Percentiles rank a stretch among this genome's conserved stretches.
These are phyloP conservation scores for Anacardium occidentale DNA, from an alignment of 345 rosid species.

Conservation along the genomic window DNA sequence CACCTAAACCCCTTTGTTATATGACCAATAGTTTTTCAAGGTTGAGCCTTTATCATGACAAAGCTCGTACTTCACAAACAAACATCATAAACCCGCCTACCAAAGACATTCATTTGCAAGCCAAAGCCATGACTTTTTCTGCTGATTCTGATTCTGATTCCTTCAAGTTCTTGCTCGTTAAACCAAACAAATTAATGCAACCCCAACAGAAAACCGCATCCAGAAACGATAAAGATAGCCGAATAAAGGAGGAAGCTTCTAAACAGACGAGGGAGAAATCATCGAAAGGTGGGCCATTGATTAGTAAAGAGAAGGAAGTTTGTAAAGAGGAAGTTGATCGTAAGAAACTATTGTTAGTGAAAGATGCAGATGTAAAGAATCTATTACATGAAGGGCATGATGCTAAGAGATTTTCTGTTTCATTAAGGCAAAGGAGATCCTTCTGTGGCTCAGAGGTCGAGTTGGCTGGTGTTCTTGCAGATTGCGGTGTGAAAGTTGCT, in stretches of 20 bases:
- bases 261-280: conserved; percentile 25
- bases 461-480: conserved; percentile 52
- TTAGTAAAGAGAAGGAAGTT: conserved; percentile 20
- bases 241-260: conserved; percentile 22
- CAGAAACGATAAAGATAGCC: conserved; percentile 18
- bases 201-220: conserved; percentile 18
- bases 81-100: conserved; percentile 8
- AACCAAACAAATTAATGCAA: conserved; percentile 15
- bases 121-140: conserved; percentile 49
- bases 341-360: conserved; percentile 4
- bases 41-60: conserved; percentile 20
- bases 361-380: conserved; percentile 24
- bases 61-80: conserved; percentile 24
- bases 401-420: conserved; percentile 35
- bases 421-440: conserved; percentile 51
- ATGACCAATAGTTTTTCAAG: conserved; percentile 26
- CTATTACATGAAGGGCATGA: conserved; percentile 22
- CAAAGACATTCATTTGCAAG: conserved; percentile 42
- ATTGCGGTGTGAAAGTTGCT: conserved; percentile 57
- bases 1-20: conserved; percentile 22
- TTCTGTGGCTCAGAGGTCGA: conserved; percentile 47
- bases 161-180: conserved; percentile 26
- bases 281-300: conserved; percentile 22
- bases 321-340: conserved; percentile 4
- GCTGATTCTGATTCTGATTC: conserved; percentile 54